These are phyloP conservation scores for Fusarium hainanense DNA, from an alignment of 2,329 filamentous ascomycete species.

Conservation along the genomic window DNA sequence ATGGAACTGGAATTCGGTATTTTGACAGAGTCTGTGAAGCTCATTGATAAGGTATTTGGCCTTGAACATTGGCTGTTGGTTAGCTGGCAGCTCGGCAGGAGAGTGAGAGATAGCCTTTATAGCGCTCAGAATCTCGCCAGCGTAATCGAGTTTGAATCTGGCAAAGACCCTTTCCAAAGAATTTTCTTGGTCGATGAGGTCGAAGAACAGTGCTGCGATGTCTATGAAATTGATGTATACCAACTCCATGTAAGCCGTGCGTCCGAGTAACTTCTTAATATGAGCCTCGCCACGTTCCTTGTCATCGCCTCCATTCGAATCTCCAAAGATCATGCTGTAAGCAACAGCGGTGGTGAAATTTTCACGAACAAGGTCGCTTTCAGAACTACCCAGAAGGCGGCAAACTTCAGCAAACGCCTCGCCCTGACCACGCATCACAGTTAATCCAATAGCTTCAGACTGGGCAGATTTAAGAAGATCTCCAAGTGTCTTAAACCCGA, in stretches of 20 bases:
- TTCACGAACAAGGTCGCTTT: conserved; percentile 68
- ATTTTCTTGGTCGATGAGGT: conserved; percentile 81
- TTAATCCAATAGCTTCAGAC: conserved; percentile 81
- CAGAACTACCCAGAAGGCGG: conserved; percentile 63
- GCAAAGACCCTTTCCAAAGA: conserved; percentile 74
- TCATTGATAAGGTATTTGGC: conserved; percentile 80
- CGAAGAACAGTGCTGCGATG: conserved; percentile 80
- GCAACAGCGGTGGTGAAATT: conserved; percentile 84
- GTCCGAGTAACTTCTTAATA: conserved; percentile 76
- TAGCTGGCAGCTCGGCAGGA: conserved; percentile 72
- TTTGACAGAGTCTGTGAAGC: conserved; percentile 80
- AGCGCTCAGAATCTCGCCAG: conserved; percentile 71
- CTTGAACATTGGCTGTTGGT: conserved; percentile 88
- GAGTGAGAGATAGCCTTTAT: conserved; percentile 79
- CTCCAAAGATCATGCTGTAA: conserved; percentile 78
- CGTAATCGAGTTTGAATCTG: conserved; percentile 68
- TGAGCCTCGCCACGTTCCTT: conserved; percentile 70
- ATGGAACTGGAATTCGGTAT: conserved; percentile 72
- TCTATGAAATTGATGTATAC: conserved; percentile 78
- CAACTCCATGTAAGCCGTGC: conserved; percentile 70
- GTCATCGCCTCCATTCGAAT: conserved; percentile 47
- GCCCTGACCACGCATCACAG: conserved; percentile 83
- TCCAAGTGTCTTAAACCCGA: conserved; percentile 76
- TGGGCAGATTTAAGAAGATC: conserved; percentile 78
- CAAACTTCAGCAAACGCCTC: conserved; percentile 71